Conservation (phyloP, 1,284 basidiomycete species). For the Cryptococcus amylolentus region DNA sequence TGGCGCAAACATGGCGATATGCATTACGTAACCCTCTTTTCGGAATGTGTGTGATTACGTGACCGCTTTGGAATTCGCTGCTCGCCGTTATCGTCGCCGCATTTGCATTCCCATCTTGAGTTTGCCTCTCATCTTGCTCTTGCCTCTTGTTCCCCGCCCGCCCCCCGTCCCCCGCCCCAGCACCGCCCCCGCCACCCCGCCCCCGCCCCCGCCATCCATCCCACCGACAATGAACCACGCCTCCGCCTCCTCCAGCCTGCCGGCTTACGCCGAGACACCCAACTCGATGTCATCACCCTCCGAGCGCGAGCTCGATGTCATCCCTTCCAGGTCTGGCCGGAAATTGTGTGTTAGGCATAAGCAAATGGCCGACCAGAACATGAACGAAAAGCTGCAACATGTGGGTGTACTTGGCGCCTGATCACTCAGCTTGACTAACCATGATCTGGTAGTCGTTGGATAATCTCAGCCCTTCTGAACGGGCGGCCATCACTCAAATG, state of each 20-base stretch:
- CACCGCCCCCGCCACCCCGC: neutral
- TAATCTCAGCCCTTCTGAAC: slow-evolving; percentile 79
- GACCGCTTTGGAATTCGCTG: neutral
- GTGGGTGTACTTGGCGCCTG: slow-evolving; percentile 54
- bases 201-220: slow-evolving; percentile 4
- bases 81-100: too few species aligned
- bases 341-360: slow-evolving; percentile 63
- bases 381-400: slow-evolving; percentile 86
- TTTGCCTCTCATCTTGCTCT: neutral
- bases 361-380: slow-evolving; percentile 95
- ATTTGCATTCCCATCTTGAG: neutral
- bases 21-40: too few species aligned
- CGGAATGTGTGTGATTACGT: neutral
- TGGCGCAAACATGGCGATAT: neutral
- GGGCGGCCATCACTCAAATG: slow-evolving; percentile 83
- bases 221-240: slow-evolving; percentile 12
- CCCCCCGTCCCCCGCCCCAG: neutral
- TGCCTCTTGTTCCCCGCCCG: neutral
- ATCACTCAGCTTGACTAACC: neutral
- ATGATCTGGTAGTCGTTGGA: slow-evolving; percentile 71
- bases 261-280: neutral
- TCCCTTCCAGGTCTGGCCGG: slow-evolving; percentile 35
- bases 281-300: slow-evolving; percentile 6
- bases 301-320: slow-evolving; percentile 26
- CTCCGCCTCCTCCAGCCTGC: slow-evolving; percentile 6